Evolutionary conservation across 23 red algal genomes (phyloP).

Genomic region (Gracilaria domingensis): DNA sequence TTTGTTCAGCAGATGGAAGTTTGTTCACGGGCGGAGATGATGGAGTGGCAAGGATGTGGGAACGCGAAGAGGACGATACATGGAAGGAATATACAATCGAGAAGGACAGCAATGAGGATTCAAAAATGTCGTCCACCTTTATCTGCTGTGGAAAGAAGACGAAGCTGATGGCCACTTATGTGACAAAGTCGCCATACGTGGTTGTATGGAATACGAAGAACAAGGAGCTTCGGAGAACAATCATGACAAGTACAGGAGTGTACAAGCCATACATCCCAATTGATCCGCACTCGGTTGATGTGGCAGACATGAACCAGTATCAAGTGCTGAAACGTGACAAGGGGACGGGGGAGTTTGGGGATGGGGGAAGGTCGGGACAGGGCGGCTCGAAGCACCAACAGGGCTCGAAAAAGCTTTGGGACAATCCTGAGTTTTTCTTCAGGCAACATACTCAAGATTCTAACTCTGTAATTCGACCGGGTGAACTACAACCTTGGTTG

Average conservation of each 20-base stretch:
- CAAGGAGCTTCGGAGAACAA: constrained; percentile 21
- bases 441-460: not conserved
- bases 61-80: constrained; percentile 12
- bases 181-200: constrained; percentile 73
- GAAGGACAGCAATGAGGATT: constrained; percentile 16
- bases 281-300: constrained; percentile 20
- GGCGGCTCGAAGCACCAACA: not conserved
- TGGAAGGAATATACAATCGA: constrained; percentile 48
- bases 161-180: constrained; percentile 60
- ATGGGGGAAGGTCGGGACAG: not conserved
- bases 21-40: constrained; percentile 63
- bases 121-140: constrained; percentile 42
- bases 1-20: constrained; percentile 24
- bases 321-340: not conserved
- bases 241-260: constrained; percentile 29
- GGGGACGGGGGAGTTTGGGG: not conserved
- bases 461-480: constrained; percentile 14
- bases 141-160: constrained; percentile 44
- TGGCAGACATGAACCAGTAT: constrained; percentile 37
- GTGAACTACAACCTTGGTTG: constrained; percentile 46
- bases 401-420: not conserved
- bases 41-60: constrained; percentile 56
- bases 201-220: constrained; percentile 50
- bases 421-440: constrained; percentile 37
- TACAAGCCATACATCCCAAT: constrained; percentile 44